Conservation (phyloP, 163 green algal genomes). For the Scenedesmus sp. region DNA sequence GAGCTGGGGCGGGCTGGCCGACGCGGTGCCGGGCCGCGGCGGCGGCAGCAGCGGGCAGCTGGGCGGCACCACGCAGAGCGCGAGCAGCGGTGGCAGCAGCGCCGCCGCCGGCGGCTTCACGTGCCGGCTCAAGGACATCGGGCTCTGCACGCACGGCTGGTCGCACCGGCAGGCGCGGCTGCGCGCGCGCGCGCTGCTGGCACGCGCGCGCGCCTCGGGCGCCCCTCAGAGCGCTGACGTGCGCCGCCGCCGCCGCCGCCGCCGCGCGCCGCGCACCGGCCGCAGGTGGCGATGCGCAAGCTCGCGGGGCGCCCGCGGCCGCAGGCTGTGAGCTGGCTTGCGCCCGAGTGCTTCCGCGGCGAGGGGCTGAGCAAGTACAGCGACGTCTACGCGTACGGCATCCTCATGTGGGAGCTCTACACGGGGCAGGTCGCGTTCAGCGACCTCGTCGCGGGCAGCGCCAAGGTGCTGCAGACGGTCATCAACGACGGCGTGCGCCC, state of each 20-base stretch:
- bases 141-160: constrained; percentile 25
- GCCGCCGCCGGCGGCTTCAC: constrained; percentile 14
- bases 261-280: neutral
- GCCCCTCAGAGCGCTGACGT: neutral
- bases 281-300: constrained; percentile 25
- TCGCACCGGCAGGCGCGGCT: constrained; percentile 13
- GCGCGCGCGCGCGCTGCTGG: too few relatives aligned
- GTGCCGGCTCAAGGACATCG: constrained; percentile 56
- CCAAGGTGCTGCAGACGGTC: constrained; percentile 58
- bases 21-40: neutral
- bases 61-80: neutral
- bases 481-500: constrained; percentile 55
- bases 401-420: constrained; percentile 62
- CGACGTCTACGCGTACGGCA: constrained; percentile 58
- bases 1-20: neutral
- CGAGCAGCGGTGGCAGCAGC: neutral
- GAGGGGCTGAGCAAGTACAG: constrained; percentile 42
- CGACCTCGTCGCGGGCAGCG: constrained; percentile 29
- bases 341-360: constrained; percentile 53
- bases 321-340: constrained; percentile 48
- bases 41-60: neutral
- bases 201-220: too few relatives aligned
- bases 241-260: neutral
- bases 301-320: constrained; percentile 28
- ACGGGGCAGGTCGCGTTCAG: constrained; percentile 45